Evolutionary conservation across 2,329 filamentous ascomycete species (phyloP), one percentile per base, ranked within the genome.

Genomic region (Gnomoniopsis smithogilvyi): DNA sequence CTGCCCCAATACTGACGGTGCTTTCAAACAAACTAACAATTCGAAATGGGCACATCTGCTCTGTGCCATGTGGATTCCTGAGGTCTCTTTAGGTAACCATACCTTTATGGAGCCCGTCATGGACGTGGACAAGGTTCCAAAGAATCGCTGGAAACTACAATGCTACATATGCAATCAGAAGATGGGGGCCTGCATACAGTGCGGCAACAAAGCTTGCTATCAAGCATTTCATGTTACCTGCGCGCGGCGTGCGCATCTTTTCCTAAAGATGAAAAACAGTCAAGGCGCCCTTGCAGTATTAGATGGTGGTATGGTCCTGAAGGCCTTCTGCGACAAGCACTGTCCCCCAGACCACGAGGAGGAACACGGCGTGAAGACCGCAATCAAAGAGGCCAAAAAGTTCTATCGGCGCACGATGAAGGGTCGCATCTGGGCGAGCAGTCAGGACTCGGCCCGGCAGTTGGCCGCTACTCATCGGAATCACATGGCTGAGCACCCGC

Each of bases 81-180:
- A 99, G 75, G 92, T 98, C 7, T 94, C 91, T 3, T 85, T 99
- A 52, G 95, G 93, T 15, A 99, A 99, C 69, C 90, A 92, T 62
- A 96, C 93, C 8, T 95, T 98, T 71, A 97, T 98, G 91, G 95
- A 99, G 69, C 95, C 95, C 0, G 92, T 99, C 53, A 96, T 95
- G 80, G 95, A 98, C 66, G 91, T 99, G 38, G 95, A 99, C 71
- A 97, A 97, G 73, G 94, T 99, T 3, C 95, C 95, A 1, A 95
- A 92, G 71, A 93, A 88, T 62, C 85, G 95, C 63, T 99, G 95
- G 95, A 96, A 91, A 72, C 78, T 97, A 69, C 88, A 85, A 45
- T 99, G 95, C 76, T 99, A 99, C 73, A 96, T 99, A 59, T 99
- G 95, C 76, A 89, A 92, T 65, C 95, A 99, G 74, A 90, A 88